Evolutionary conservation across 2,329 filamentous ascomycete species (phyloP), one percentile per base, ranked within the genome.

Genomic region (Aspergillus pseudotamarii): DNA sequence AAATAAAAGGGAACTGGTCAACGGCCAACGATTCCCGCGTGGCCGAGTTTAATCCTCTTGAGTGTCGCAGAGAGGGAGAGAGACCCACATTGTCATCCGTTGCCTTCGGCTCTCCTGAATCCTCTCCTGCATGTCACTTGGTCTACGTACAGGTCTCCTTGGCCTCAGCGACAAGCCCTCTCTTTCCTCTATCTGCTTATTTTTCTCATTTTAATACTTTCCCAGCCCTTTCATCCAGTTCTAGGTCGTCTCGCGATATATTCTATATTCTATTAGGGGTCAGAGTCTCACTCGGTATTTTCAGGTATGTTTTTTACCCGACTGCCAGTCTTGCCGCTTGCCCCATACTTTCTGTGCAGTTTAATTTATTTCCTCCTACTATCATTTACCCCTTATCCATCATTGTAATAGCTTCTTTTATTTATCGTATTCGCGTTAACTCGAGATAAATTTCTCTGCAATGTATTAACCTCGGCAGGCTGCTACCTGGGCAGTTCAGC

Each of bases 21-120:
- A 55, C 21, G 12, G n/a, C 30, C 45, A 58, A 48, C 43, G 21
- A 58, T 51, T 50, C 30, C 32, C 36, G 58, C 58, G 58, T 59
- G 48, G 58, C 34, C 36, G n/a, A 59, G 21, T 59, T 53, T 59
- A 55, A 54, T 53, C 58, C 36, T 53, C 43, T 45, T 36, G 34
- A 45, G 23, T 16, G 32, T 12, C 34, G 11, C 32, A 34, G 45
- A 28, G 28, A 1, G 4, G 14, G 21, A 23, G 10, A 45, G 48
- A 59, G 60, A 62, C 60, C 60, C 60, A 62, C 60, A 28, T 36
- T 38, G 55, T 54, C 50, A 50, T 56, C 38, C 53, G 38, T 56
- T 57, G 43, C 60, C 57, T 62, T 45, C 36, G 23, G 38, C 56
- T 62, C 60, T 62, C 60, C 60, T 62, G 60, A 62, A 53, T 62